Evolutionary conservation across 2,329 filamentous ascomycete species (phyloP), one percentile per base, ranked within the genome.

Genomic region (Phialophora tarda): DNA sequence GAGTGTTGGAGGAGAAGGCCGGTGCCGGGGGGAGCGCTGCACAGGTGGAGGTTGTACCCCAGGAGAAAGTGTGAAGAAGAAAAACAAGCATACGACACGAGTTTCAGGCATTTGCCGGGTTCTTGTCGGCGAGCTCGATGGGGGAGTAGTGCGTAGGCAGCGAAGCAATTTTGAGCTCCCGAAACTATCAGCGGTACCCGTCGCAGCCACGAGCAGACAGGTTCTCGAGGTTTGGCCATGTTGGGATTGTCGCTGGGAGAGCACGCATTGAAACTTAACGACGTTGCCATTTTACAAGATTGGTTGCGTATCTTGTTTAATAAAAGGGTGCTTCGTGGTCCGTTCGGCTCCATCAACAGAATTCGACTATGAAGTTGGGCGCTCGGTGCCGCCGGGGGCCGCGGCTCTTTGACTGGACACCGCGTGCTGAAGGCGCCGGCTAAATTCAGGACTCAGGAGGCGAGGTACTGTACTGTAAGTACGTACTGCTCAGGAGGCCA

Each of bases 1-100:
- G 61, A 21, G 41, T 64, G n/a, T 51, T 67, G 62, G 57, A 60
- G 32, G 65, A 67, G 48, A 67, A 67, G 53, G n/a, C 60, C 14
- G 56, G 24, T 21, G 58, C 30, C 14, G 58, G 28, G 8, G 63
- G 58, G 6, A 47, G 24, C 53, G 26, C 34, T 24, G 50, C 48
- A 0, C 12, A 64, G 47, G 65, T 67, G 1, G 65, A 67, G 44
- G 51, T 59, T 3, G 34, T 61, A 5, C 47, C 55, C 10, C 30
- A 59, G 23, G 65, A 67, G 28, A 67, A 64, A 55, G 59, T 66
- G 17, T 62, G 54, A 47, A 34, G 8, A 4, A 14, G 8, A 4
- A 3, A 53, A 28, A 28, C 23, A 53, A 24, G 21, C 26, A 53
- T 12, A 12, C 14, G 48, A 24, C n/a, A 54, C 51, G 28, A 30